These are phyloP conservation scores for Clitopilus passeckerianus DNA, from an alignment of 768 basidiomycete genomes.

Conservation along the genomic window DNA sequence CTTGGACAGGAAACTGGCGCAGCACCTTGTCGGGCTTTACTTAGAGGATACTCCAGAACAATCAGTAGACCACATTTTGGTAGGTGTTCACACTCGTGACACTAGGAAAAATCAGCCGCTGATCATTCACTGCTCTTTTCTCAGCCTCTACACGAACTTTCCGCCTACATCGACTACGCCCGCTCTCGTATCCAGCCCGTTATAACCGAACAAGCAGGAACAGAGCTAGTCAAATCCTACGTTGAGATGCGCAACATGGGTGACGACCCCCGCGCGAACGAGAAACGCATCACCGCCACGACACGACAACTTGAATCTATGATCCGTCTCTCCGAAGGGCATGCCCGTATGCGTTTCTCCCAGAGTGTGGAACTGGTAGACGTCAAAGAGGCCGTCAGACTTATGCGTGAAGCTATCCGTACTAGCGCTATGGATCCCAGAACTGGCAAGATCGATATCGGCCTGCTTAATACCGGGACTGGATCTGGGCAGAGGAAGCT, in stretches of 20 bases:
- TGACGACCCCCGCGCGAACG: conserved; percentile 78
- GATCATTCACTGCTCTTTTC: too few relatives aligned
- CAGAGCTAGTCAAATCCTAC: conserved; percentile 84
- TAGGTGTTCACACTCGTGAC: conserved; percentile 28
- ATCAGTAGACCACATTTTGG: conserved; percentile 69
- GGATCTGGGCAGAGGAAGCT: conserved; percentile 81
- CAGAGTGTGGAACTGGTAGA: conserved; percentile 82
- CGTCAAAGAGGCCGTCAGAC: conserved; percentile 86
- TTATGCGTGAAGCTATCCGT: conserved; percentile 95
- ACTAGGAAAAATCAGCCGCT: too few relatives aligned
- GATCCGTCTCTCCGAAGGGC: conserved; percentile 94
- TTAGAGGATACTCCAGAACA: conserved; percentile 82
- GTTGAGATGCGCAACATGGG: conserved; percentile 94
- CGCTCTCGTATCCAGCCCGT: conserved; percentile 80
- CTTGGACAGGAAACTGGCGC: conserved; percentile 81
- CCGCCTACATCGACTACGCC: conserved; percentile 93
- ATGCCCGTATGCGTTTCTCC: conserved; percentile 93
- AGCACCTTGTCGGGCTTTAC: conserved; percentile 90
- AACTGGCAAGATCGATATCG: conserved; percentile 97
- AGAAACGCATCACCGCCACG: conserved; percentile 96
- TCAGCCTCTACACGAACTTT: conserved; percentile 85
- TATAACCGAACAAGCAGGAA: conserved; percentile 79
- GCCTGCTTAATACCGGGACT: conserved; percentile 90
- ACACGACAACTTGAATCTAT: conserved; percentile 96
- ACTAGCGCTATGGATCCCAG: conserved; percentile 94